Evolutionary conservation across 2,329 filamentous ascomycete species (phyloP), one percentile per base, ranked within the genome.

Genomic region (Penicillium sp.): DNA sequence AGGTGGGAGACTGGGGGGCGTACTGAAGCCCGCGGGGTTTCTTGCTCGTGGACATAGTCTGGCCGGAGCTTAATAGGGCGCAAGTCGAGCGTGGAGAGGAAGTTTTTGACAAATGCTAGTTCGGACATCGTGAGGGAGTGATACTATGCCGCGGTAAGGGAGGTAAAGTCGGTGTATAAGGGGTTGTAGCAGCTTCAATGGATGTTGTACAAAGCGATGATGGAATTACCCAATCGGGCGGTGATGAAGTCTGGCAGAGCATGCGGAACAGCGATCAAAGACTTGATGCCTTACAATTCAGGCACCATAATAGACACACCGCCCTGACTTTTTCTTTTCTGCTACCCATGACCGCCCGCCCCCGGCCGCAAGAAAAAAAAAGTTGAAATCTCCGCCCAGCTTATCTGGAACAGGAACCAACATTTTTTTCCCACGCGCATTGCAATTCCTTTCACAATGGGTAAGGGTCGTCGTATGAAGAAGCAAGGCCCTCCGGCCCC

Each of bases 401-500:
- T 56, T 56, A 21, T 26, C 21, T 6, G 45, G 59, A 56, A 47
- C 58, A 69, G 45, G 57, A 56, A 64, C 60, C 60, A 59, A 54
- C n/a, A 26, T 48, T 55, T 68, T 44, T 38, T 30, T 9, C 51
- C 23, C 38, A 46, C 26, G 26, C 26, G 26, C 62, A 62, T 62
- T 60, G 68, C 30, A 63, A 48, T 21, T 15, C 23, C 23, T 63
- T 51, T 75, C 75, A 88, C 76, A 73, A 97, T 97, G 93, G 93
- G 92, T 83, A 87, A 88, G 65, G 91, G 93, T 77, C 91, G 93
- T 76, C 92, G 93, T 72, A 96, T 97, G 90, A 91, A 93, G 79
- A 97, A 97, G 82, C 95, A 98, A 86, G 94, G 93, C 60, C 85
- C 90, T 67, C 95, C 95, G 58, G 87, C 90, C 73, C 85, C 90